Conservation (phyloP, 208 protist genomes). For the Trypanosoma platydactyli region DNA sequence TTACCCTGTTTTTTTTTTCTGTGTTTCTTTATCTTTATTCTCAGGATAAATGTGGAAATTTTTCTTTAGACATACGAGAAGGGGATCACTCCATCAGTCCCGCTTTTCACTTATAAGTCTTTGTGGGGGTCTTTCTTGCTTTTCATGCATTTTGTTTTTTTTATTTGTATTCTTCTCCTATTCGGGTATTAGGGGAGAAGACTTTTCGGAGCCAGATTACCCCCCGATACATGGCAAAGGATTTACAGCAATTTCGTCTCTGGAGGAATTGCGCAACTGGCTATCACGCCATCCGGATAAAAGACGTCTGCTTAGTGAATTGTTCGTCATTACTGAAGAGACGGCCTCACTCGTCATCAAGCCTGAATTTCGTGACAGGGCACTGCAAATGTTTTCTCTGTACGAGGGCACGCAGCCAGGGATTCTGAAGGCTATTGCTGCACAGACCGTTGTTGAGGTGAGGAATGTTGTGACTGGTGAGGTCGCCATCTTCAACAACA, state of each 20-base stretch:
- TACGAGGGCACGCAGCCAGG: constrained; percentile 16
- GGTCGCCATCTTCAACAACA: constrained; percentile 33
- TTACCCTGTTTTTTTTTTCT: no score
- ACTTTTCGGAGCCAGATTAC: no score
- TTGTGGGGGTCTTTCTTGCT: not conserved
- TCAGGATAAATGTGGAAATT: no score
- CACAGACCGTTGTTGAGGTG: constrained; percentile 31
- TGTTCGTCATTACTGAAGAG: constrained; percentile 26
- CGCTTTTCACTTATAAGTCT: not conserved
- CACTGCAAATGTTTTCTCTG: constrained; percentile 29
- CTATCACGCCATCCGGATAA: not conserved
- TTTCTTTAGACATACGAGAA: no score
- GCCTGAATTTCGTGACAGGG: constrained; percentile 16
- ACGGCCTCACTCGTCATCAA: constrained; percentile 15
- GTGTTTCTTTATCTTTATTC: no score
- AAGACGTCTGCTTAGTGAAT: not conserved
- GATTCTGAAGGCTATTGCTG: constrained; percentile 15
- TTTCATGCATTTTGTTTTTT: not conserved
- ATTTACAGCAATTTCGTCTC: no score
- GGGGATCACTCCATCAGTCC: no score
- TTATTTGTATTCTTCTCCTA: not conserved
- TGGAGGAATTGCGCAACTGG: no score
- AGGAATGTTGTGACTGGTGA: constrained; percentile 32
- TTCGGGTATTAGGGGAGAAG: no score
- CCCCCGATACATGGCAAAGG: no score